These are phyloP conservation scores for Crithidia bombi DNA, from an alignment of 208 protist species.

Conservation along the genomic window DNA sequence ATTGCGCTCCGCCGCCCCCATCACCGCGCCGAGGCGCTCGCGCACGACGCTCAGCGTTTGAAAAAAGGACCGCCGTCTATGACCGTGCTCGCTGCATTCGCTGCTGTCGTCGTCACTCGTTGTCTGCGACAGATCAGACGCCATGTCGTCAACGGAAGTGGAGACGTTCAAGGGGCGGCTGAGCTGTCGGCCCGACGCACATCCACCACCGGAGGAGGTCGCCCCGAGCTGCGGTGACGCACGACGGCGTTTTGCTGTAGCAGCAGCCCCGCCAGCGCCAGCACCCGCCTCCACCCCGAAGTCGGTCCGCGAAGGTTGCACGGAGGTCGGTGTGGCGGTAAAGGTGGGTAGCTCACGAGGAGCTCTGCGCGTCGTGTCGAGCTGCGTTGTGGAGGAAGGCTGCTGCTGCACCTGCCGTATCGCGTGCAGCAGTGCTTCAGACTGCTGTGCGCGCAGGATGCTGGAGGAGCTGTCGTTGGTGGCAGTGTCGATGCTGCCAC, in stretches of 20 bases:
- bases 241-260: not conserved
- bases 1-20: conserved; percentile 48
- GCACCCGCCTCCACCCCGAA: not conserved
- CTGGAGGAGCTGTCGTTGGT: not conserved
- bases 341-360: conserved; percentile 15
- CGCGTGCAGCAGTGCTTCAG: not conserved
- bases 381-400: not conserved
- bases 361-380: not conserved
- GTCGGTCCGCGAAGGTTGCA: not conserved
- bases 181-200: too few relatives aligned
- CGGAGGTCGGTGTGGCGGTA: not conserved
- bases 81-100: conserved; percentile 1
- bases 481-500: not conserved
- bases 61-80: conserved; percentile 14
- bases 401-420: conserved; percentile 14
- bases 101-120: conserved; percentile 1
- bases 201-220: not conserved
- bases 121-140: conserved; percentile 12
- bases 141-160: not conserved
- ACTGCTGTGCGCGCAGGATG: not conserved
- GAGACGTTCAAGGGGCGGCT: not conserved
- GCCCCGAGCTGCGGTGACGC: not conserved
- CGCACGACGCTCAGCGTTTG: conserved; percentile 20
- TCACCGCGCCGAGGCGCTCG: conserved; percentile 40
- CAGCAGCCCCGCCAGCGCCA: not conserved